Evolutionary conservation across 2,329 filamentous ascomycete species (phyloP), one percentile per base, ranked within the genome.

Genomic region (Venturia pyrina): DNA sequence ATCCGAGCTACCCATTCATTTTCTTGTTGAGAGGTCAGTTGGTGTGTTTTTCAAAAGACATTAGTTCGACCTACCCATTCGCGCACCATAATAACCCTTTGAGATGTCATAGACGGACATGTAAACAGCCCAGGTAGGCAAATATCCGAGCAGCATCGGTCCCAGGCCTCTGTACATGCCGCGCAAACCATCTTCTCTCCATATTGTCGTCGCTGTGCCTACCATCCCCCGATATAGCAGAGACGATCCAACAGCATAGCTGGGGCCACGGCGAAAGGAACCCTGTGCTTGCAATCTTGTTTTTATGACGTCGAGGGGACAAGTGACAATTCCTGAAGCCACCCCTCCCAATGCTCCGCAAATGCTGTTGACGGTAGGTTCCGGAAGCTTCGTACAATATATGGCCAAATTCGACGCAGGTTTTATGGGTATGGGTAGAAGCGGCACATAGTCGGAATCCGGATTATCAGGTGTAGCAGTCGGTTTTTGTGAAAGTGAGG

Each of bases 71-170:
- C 3, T 57, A 79, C 78, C 84, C 72, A 88, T 84, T 69, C 87
- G 80, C 64, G 87, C 81, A 70, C 85, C 85, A 75, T 93, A 84
- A 71, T 85, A 87, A 63, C 85, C 85, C 76, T 96, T 95, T 73
- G 90, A 90, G 74, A 89, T 89, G 76, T 97, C 95, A 77, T 99
- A 99, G 46, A 98, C 90, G 28, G 91, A 96, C 77, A 99, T 91
- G 83, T 96, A 99, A 64, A 99, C 93, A 32, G 93, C 95, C 95
- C 95, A 99, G 0, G 95, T 99, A 5, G 95, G 95, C 67, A 99
- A 79, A 77, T 99, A 99, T 15, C 95, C 95, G 74, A 99, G 80
- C 71, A 99, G 86, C 81, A 99, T 97, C 21, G 95, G 95, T 0
- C 93, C 93, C 64, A 99, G 80, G 15, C 95, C 95, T 76, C 95